Conservation (phyloP, 2,329 filamentous ascomycete genomes). For the Hymenoscyphus albidus region DNA sequence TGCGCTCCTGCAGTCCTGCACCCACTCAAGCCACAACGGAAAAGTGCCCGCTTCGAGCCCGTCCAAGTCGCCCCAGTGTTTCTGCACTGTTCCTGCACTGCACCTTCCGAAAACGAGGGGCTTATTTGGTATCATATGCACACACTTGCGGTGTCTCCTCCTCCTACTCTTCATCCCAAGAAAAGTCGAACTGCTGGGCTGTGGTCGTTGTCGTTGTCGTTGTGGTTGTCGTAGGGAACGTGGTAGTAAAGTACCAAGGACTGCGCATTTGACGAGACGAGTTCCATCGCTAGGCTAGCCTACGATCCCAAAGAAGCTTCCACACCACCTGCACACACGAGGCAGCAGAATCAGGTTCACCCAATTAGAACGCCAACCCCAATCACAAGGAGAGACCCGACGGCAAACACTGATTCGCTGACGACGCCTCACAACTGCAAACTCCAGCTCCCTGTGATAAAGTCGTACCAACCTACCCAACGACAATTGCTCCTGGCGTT, state of each 20-base stretch:
- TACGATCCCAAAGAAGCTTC: conserved; percentile 1
- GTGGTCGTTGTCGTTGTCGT: neutral
- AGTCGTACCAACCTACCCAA: neutral
- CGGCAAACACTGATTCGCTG: neutral
- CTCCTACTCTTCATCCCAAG: conserved; percentile 1
- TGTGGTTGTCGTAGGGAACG: neutral
- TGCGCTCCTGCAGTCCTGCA: neutral
- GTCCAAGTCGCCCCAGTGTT: neutral
- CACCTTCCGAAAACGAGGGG: neutral
- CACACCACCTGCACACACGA: neutral
- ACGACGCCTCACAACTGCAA: conserved; percentile 5
- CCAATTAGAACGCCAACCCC: no score
- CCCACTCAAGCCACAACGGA: no score
- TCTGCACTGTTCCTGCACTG: neutral
- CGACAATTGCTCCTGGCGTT: no score
- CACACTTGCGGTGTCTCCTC: conserved; percentile 3
- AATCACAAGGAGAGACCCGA: neutral
- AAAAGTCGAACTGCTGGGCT: conserved; percentile 2
- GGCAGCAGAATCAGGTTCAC: neutral
- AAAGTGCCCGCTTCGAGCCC: neutral
- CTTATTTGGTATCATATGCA: conserved; percentile 6
- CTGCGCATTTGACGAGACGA: neutral
- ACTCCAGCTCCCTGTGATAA: neutral
- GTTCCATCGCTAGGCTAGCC: neutral
- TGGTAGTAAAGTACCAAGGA: neutral